Percentiles rank a stretch among this genome's conserved stretches.
Conservation (phyloP, 2,329 filamentous ascomycete species). For the Plenodomus lindquistii region DNA sequence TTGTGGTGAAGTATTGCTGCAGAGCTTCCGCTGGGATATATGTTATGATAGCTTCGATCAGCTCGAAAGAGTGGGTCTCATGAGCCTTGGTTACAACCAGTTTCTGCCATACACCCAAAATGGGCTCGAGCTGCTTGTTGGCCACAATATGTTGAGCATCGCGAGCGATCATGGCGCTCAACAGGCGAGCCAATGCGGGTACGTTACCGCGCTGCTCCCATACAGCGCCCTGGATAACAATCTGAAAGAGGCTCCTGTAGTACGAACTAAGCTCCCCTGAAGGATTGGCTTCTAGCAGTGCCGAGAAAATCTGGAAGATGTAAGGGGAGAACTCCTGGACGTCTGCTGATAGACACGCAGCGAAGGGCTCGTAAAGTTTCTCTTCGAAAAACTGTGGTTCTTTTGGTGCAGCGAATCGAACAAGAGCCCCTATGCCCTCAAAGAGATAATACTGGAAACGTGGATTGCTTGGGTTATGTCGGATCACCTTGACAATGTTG, state of each 20-base stretch:
- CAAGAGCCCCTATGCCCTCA: slow-evolving; percentile 87
- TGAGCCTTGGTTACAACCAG: slow-evolving; percentile 80
- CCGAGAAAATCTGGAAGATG: slow-evolving; percentile 92
- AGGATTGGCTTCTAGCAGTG: slow-evolving; percentile 84
- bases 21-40: slow-evolving; percentile 75
- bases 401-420: slow-evolving; percentile 71
- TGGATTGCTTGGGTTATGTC: slow-evolving; percentile 94
- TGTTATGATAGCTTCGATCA: slow-evolving; percentile 78
- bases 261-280: slow-evolving; percentile 76
- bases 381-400: slow-evolving; percentile 76
- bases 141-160: slow-evolving; percentile 72
- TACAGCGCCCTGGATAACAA: slow-evolving; percentile 76
- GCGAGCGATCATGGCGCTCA: slow-evolving; percentile 81
- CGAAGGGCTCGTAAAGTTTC: slow-evolving; percentile 81
- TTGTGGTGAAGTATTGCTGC: slow-evolving; percentile 75
- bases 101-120: slow-evolving; percentile 96
- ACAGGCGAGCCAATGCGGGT: slow-evolving; percentile 82
- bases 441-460: slow-evolving; percentile 99
- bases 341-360: slow-evolving; percentile 76
- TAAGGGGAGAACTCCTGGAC: slow-evolving; percentile 96
- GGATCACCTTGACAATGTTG: slow-evolving; percentile 88
- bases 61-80: slow-evolving; percentile 84
- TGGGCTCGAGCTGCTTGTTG: slow-evolving; percentile 80
- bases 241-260: slow-evolving; percentile 77
- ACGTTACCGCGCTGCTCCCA: slow-evolving; percentile 96